Percentiles rank a stretch among this genome's conserved stretches.
These are phyloP conservation scores for Fusarium continuum DNA, from an alignment of 2,329 filamentous ascomycete genomes.

Conservation along the genomic window DNA sequence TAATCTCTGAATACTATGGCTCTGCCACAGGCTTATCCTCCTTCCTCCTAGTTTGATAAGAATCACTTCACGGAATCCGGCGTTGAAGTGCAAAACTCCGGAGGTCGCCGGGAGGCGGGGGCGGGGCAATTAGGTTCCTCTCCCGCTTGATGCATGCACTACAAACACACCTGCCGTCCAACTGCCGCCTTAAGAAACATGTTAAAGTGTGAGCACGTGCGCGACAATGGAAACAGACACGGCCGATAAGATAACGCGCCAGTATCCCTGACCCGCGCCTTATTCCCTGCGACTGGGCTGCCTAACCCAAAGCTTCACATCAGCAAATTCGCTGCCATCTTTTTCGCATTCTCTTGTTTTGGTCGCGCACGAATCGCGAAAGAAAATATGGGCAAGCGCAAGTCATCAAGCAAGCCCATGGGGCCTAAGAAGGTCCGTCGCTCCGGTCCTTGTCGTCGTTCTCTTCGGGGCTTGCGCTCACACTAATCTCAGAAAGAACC, in stretches of 20 bases:
- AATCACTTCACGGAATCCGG: constrained; percentile 23
- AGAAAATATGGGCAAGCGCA: constrained; percentile 83
- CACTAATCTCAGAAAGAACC: constrained; percentile 66
- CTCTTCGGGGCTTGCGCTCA: constrained; percentile 2
- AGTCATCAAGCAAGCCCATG: constrained; percentile 86
- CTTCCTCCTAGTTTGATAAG: constrained; percentile 13
- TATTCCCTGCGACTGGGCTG: constrained; percentile 12
- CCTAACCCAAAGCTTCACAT: constrained; percentile 36
- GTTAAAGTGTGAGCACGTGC: constrained; percentile 39
- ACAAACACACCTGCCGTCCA: constrained; percentile 15
- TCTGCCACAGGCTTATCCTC: not conserved
- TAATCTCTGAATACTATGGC: not conserved
- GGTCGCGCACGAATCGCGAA: constrained; percentile 31
- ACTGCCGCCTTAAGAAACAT: constrained; percentile 9
- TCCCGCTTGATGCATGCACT: constrained; percentile 40
- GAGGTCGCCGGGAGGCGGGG: constrained; percentile 43
- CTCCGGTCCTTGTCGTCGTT: not conserved
- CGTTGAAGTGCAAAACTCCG: constrained; percentile 23
- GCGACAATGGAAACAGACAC: constrained; percentile 1
- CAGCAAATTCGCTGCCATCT: constrained; percentile 37
- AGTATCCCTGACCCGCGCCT: constrained; percentile 28
- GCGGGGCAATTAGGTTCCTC: constrained; percentile 25
- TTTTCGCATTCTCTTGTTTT: constrained; percentile 28
- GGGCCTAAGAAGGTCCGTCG: constrained; percentile 79
- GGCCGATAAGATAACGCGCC: constrained; percentile 41